Base-by-base conservation (phyloP, 768 basidiomycete species). In the Lactifluus pinguis region DNA sequence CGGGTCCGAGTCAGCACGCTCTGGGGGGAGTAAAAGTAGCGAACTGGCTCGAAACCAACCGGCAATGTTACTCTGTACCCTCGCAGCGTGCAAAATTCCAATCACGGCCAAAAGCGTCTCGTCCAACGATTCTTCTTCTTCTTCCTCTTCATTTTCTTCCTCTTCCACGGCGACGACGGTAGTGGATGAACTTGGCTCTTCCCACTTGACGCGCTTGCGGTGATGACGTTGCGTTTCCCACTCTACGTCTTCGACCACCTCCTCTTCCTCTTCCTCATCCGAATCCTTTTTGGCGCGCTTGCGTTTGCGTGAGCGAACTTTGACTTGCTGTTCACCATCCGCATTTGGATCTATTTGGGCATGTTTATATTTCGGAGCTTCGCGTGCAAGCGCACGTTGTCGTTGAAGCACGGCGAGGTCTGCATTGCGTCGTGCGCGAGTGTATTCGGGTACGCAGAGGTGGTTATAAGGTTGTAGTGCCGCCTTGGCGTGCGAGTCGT, bases 401-500 rank as follows among this genome's bases (percentile, higher is more conserved):
- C 25, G 25, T 25, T 38, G 41, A 7, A 79, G 64, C 7, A 59
- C 63, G 13, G 61, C 71, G 19, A 79, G 64, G 59, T 80, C 79
- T 17, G 63, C 62, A 17, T 68, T 68, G 32, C 85, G 79, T 68
- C 72, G 74, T 9, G 72, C 65, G 2, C 70, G 73, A 14, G 77
- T 74, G 68, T 91, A 92, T 68, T 91, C 89, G 10, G 73, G 77
- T 64, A 92, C 79, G 68, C 86, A 89, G 21, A 92, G 73, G 68
- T 93, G 91, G 68, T 89, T 93, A 74, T 81, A 87, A 0, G 90
- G 91, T 68, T 93, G 91, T 15, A 86, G 75, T 32, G 74, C 77
- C 0, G 86, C 81, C 65, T 82, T 82, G 61, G 71, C 72, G 30
- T 76, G 74, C 14, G 82, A 82, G 64, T 82, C 81, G 60, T 82